phyloP scores from a whole-genome alignment of 1,284 basidiomycete species.

The Heliocybe sulcata region DNA sequence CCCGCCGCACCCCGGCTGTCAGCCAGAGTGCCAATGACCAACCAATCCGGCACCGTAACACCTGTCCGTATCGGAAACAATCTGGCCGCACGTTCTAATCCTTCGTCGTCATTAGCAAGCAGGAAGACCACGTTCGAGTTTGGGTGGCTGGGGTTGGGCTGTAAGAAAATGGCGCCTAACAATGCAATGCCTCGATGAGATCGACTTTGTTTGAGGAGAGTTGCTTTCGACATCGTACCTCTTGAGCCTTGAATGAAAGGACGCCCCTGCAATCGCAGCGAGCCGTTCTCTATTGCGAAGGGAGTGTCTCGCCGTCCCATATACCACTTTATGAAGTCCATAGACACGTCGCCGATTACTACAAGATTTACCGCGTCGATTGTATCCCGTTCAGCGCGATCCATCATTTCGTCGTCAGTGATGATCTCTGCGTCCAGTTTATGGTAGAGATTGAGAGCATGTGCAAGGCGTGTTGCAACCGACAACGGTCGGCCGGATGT shows the following conservation, averaged over 20 bases:
- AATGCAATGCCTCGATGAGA: slow-evolving; percentile 7
- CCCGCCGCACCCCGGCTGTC: slow-evolving; percentile 61
- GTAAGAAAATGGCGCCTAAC: slow-evolving; percentile 58
- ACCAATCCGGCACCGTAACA: slow-evolving; percentile 68
- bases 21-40: slow-evolving; percentile 45
- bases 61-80: slow-evolving; percentile 82
- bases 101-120: slow-evolving; percentile 43
- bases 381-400: slow-evolving; percentile 10
- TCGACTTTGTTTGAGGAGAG: slow-evolving; percentile 6
- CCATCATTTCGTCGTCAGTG: slow-evolving; percentile 31
- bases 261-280: slow-evolving; percentile 16
- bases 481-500: slow-evolving; percentile 25
- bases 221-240: slow-evolving; percentile 14
- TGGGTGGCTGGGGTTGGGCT: slow-evolving; percentile 50
- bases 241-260: slow-evolving; percentile 19
- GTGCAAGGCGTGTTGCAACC: slow-evolving; percentile 57
- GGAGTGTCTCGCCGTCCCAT: slow-evolving; percentile 18
- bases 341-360: slow-evolving; percentile 33
- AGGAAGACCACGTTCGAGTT: slow-evolving; percentile 47
- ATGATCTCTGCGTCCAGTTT: slow-evolving; percentile 61
- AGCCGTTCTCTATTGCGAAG: slow-evolving; percentile 19
- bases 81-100: slow-evolving; percentile 57
- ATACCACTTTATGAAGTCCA: slow-evolving; percentile 9
- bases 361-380: slow-evolving; percentile 49
- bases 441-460: slow-evolving; percentile 64